Evolutionary conservation across 352 stramenopile genomes (phyloP).

Genomic region (Globisporangium yorkense): DNA sequence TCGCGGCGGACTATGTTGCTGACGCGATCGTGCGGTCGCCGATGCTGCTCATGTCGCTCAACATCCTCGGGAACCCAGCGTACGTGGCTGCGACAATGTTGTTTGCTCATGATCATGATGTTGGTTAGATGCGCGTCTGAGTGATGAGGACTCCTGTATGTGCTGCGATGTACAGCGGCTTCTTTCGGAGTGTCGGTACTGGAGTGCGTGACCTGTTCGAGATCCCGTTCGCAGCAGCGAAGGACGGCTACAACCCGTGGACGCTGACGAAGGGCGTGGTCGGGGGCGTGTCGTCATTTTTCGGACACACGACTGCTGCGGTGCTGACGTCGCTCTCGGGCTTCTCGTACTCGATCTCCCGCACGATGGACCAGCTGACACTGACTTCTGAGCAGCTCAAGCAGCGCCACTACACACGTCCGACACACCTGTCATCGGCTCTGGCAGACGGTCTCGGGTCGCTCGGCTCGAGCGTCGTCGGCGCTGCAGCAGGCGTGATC

Average conservation of each 20-base stretch:
- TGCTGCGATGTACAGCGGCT: slow-evolving; percentile 32
- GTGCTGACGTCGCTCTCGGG: slow-evolving; percentile 69
- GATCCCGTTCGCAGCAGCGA: slow-evolving; percentile 59
- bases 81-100: slow-evolving; percentile 25
- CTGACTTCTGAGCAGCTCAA: slow-evolving; percentile 54
- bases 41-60: slow-evolving; percentile 79
- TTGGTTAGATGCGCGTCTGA: neutral
- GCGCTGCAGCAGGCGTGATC: slow-evolving; percentile 67
- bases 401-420: slow-evolving; percentile 56
- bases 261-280: slow-evolving; percentile 65
- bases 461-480: slow-evolving; percentile 69
- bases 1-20: slow-evolving; percentile 77
- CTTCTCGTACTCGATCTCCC: slow-evolving; percentile 78
- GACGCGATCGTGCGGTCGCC: slow-evolving; percentile 75
- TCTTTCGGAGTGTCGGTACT: slow-evolving; percentile 61
- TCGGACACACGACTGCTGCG: slow-evolving; percentile 63
- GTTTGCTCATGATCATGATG: neutral
- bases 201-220: slow-evolving; percentile 75
- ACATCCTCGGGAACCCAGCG: slow-evolving; percentile 82
- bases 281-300: slow-evolving; percentile 59
- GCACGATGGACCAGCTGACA: slow-evolving; percentile 77
- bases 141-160: neutral
- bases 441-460: slow-evolving; percentile 61
- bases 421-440: slow-evolving; percentile 55
- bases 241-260: slow-evolving; percentile 75